phyloP scores from a whole-genome alignment of 2,329 filamentous ascomycete species.

The Juglanconis oblonga region DNA sequence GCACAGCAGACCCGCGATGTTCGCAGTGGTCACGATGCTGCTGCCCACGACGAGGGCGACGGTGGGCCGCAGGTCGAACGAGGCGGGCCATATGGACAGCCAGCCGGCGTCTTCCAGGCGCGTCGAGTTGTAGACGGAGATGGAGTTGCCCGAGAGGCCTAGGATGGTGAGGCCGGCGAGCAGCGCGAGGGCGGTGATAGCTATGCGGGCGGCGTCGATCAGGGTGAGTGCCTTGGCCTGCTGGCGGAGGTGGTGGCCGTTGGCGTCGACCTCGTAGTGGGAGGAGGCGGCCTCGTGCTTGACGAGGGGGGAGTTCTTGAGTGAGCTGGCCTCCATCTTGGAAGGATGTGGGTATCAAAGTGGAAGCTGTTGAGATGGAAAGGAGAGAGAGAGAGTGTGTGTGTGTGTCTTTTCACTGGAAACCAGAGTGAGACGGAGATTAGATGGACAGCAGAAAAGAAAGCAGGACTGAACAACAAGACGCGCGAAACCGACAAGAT shows the following conservation, averaged over 20 bases:
- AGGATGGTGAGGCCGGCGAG: conserved; percentile 50
- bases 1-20: conserved; percentile 43
- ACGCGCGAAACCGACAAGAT: not conserved
- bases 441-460: not conserved
- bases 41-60: conserved; percentile 52
- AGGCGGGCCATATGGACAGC: conserved; percentile 56
- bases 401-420: not conserved
- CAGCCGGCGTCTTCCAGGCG: conserved; percentile 44
- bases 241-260: conserved; percentile 31
- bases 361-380: not conserved
- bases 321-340: conserved; percentile 13
- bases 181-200: conserved; percentile 48
- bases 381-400: not conserved
- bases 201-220: conserved; percentile 43
- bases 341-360: not conserved
- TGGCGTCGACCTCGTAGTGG: conserved; percentile 47
- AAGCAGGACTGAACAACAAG: not conserved
- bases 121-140: conserved; percentile 55
- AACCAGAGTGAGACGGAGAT: not conserved
- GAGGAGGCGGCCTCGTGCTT: conserved; percentile 33
- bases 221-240: conserved; percentile 36
- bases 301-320: conserved; percentile 2
- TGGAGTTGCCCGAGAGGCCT: conserved; percentile 51
- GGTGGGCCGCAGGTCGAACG: conserved; percentile 56
- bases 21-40: conserved; percentile 46